Base-by-base conservation (phyloP, 208 protist genomes). In the Crithidia mellificae region DNA sequence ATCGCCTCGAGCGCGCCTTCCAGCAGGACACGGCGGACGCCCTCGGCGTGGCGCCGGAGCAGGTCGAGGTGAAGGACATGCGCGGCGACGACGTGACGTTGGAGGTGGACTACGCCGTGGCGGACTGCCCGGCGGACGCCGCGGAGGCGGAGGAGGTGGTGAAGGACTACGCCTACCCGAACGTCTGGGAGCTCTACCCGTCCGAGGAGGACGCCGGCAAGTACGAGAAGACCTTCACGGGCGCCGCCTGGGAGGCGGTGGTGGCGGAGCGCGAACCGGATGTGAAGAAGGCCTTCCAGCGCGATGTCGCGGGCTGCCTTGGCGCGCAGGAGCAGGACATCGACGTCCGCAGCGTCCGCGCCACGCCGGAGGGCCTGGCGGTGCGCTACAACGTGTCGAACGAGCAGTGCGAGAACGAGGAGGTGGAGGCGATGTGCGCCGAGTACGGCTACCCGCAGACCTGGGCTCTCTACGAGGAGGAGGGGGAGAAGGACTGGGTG, bases 391-490 rank as follows among this genome's bases (percentile, higher is more conserved):
- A 74, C 50, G 62, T 85, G 57, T 51, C 63, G 27, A 68, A 78
- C 38, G 57, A 52, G 39, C 39, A 57, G 27, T 62, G 41, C 22
- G 36, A 49, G 25, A 29, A 57, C 14, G 59, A 54, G 51, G 51
- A 82, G 53, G 53, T 80, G n/a, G 46, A 20, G 47, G 62, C 57
- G 32, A 66, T 44, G n/a, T 47, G 72, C 22, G 46, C 80, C 25
- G 29, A 68, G 38, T 83, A 78, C 66, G 65, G 20, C 47, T 91
- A 84, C 68, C 77, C 78, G 12, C 52, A 55, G 24, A 52, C 77
- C 29, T 86, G 79, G 78, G 59, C 68, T 25, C 68, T 91, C n/a
- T 84, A 91, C 59, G 68, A 58, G 36, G 44, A 41, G 57, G 67
- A 77, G 52, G 67, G 3, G 11, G 62, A 69, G 47, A 63, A 50